These are phyloP conservation scores for Avena atlantica DNA, from an alignment of 176 grass and related monocot genomes.

Conservation along the genomic window DNA sequence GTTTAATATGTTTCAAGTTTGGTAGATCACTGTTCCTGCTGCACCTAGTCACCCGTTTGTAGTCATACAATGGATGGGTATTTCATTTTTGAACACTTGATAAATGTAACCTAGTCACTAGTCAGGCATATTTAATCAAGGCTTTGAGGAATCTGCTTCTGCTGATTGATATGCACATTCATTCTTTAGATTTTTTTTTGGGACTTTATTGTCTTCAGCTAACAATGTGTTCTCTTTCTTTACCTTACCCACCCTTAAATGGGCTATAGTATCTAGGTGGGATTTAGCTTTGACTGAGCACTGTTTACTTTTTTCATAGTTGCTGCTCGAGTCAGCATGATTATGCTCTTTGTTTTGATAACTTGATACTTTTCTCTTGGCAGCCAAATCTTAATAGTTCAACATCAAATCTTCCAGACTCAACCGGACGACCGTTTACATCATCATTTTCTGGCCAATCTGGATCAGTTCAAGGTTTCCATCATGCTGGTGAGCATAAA, in stretches of 20 bases:
- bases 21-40: too few relatives aligned
- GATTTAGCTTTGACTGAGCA: conserved; percentile 12
- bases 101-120: background rate
- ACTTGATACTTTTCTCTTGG: conserved; percentile 32
- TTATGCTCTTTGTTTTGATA: conserved; percentile 10
- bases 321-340: conserved; percentile 5
- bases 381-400: conserved; percentile 81
- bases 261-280: background rate
- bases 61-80: too few relatives aligned
- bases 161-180: too few relatives aligned
- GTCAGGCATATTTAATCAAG: background rate
- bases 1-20: background rate
- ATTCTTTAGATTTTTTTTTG: too few relatives aligned
- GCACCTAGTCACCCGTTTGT: too few relatives aligned
- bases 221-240: background rate
- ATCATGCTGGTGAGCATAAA: conserved; percentile 79
- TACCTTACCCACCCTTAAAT: background rate
- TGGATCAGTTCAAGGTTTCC: conserved; percentile 73
- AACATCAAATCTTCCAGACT: conserved; percentile 80
- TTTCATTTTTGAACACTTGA: background rate
- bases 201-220: background rate
- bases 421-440: conserved; percentile 73
- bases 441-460: conserved; percentile 83
- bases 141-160: too few relatives aligned
- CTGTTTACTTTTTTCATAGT: background rate